Evolutionary conservation across 768 basidiomycete species (phyloP).

Genomic region (Cystofilobasidium capitatum): DNA sequence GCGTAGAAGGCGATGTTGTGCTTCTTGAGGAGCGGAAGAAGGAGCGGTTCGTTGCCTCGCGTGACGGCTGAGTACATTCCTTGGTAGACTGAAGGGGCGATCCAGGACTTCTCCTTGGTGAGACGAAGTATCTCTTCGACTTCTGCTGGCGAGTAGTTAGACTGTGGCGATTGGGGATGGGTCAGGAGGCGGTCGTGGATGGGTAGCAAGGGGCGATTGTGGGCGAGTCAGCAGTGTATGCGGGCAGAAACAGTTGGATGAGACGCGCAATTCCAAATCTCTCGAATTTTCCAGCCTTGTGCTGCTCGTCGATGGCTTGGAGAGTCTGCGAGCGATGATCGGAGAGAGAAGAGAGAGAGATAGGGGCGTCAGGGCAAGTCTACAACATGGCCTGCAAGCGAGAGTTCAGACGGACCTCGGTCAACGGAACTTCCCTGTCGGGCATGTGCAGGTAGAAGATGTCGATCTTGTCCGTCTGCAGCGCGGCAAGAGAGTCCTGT

Average conservation of each 20-base stretch:
- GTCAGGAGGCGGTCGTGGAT: neutral
- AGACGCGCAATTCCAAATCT: slow-evolving; percentile 28
- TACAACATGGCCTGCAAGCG: too few species aligned
- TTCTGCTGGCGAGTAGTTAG: neutral
- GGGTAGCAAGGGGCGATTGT: neutral
- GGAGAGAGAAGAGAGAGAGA: slow-evolving; percentile 40
- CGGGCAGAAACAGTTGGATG: neutral
- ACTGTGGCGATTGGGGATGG: neutral
- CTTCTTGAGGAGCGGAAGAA: slow-evolving; percentile 8
- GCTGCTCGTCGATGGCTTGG: slow-evolving; percentile 45
- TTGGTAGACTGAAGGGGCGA: slow-evolving; percentile 1
- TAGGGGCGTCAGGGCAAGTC: neutral
- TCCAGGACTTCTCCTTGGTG: neutral
- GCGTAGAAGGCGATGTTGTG: slow-evolving; percentile 10
- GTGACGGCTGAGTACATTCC: neutral
- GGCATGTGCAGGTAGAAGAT: slow-evolving; percentile 48
- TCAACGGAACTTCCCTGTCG: slow-evolving; percentile 24
- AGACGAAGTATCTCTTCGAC: neutral
- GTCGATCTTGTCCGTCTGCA: slow-evolving; percentile 45
- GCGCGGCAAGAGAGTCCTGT: slow-evolving; percentile 42
- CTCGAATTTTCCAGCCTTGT: slow-evolving; percentile 50
- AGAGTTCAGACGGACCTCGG: neutral
- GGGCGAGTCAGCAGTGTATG: neutral
- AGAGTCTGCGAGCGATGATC: slow-evolving; percentile 47
- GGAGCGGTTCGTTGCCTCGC: neutral